These are phyloP conservation scores for Colletotrichum sp. DNA, from an alignment of 2,329 filamentous ascomycete species.

Conservation along the genomic window DNA sequence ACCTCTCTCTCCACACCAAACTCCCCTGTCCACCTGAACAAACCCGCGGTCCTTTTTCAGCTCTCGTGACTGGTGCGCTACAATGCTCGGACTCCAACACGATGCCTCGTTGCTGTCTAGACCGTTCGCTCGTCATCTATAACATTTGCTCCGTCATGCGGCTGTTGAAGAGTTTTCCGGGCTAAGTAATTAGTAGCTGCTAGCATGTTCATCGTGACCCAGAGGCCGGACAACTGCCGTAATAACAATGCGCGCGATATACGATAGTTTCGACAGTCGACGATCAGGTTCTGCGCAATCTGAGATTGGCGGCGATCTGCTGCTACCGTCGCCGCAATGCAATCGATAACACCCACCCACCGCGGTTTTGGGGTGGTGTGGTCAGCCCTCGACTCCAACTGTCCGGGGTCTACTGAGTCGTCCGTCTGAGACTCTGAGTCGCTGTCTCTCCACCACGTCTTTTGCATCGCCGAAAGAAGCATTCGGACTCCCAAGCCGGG, in stretches of 20 bases:
- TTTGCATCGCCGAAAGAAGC: background rate
- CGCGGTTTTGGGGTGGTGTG: background rate
- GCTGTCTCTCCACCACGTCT: background rate
- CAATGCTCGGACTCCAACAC: background rate
- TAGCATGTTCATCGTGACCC: background rate
- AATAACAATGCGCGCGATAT: background rate
- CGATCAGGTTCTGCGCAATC: background rate
- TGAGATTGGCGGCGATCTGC: background rate
- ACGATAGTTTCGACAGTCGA: background rate
- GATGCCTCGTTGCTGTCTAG: background rate
- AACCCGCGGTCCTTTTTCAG: background rate
- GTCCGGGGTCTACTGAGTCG: conserved; percentile 1
- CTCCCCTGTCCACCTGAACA: background rate
- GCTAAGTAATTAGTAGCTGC: background rate
- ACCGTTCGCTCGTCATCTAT: background rate
- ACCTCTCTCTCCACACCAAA: background rate
- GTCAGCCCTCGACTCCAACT: background rate
- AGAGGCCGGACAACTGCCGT: background rate
- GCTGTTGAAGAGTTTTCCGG: background rate
- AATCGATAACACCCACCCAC: background rate
- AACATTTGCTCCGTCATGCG: background rate
- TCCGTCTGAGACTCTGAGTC: background rate
- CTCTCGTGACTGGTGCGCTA: background rate
- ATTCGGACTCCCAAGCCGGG: background rate
- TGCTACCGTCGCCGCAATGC: background rate